Evolutionary conservation across 2,329 filamentous ascomycete species (phyloP).

Genomic region (Cladobotryum mycophilum): DNA sequence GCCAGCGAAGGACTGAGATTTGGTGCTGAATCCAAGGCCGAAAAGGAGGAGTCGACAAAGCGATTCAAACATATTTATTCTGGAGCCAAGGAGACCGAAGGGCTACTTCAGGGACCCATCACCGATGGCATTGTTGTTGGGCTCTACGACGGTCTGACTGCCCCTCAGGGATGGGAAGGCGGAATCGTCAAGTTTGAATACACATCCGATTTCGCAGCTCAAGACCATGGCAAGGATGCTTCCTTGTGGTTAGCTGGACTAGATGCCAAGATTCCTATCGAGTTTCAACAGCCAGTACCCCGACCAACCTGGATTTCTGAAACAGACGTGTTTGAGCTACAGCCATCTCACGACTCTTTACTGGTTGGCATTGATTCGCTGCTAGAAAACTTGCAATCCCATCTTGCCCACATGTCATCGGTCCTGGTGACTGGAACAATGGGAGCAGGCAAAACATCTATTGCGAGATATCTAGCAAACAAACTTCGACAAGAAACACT

Average conservation of each 20-base stretch:
- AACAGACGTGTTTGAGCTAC: slow-evolving; percentile 43
- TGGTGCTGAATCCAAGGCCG: slow-evolving; percentile 77
- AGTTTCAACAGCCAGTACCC: slow-evolving; percentile 69
- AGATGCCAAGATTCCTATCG: slow-evolving; percentile 65
- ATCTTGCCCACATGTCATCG: slow-evolving; percentile 79
- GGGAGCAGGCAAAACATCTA: slow-evolving; percentile 81
- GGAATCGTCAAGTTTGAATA: slow-evolving; percentile 73
- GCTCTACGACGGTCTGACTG: slow-evolving; percentile 46
- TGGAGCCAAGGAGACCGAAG: slow-evolving; percentile 44
- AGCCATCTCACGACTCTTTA: slow-evolving; percentile 48
- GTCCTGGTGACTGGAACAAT: slow-evolving; percentile 83
- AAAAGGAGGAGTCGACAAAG: slow-evolving; percentile 70
- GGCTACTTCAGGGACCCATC: slow-evolving; percentile 73
- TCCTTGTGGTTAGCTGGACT: slow-evolving; percentile 70
- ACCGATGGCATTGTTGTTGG: slow-evolving; percentile 82
- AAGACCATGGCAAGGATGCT: slow-evolving; percentile 41
- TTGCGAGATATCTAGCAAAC: slow-evolving; percentile 70
- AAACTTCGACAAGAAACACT: slow-evolving; percentile 65
- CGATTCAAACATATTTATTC: slow-evolving; percentile 68
- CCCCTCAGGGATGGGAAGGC: slow-evolving; percentile 66
- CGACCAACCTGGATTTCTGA: slow-evolving; percentile 52
- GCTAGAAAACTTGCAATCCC: slow-evolving; percentile 64
- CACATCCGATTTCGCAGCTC: slow-evolving; percentile 24
- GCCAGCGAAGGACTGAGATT: slow-evolving; percentile 68
- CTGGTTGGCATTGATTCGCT: slow-evolving; percentile 82